Conservation (phyloP, 169 alveolate species). For the Cyclospora cayetanensis region DNA sequence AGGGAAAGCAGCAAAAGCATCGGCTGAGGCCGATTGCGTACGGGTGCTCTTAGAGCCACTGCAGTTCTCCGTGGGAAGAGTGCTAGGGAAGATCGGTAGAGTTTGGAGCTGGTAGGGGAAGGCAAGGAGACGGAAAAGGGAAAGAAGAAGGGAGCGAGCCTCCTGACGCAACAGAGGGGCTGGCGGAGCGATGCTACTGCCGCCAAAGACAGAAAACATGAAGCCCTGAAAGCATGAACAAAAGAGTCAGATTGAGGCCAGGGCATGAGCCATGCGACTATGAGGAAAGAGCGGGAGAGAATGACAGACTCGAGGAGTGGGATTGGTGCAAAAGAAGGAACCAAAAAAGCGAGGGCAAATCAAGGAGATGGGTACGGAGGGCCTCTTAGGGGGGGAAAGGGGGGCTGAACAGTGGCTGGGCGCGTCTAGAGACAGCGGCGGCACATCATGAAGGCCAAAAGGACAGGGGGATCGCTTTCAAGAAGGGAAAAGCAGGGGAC, state of each 20-base stretch:
- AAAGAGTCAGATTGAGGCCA: background rate
- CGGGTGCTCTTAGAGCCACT: too few species aligned
- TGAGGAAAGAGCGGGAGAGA: background rate
- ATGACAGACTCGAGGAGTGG: background rate
- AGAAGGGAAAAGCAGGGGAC: too few species aligned
- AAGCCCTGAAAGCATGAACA: background rate
- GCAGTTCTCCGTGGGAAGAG: background rate
- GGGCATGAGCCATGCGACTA: background rate
- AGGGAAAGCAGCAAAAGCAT: too few species aligned
- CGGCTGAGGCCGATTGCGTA: background rate
- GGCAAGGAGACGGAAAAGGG: background rate
- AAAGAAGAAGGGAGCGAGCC: background rate
- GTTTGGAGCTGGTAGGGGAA: constrained; percentile 21
- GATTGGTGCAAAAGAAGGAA: background rate
- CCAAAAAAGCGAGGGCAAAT: too few species aligned
- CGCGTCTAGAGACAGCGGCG: too few species aligned
- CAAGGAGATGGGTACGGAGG: too few species aligned
- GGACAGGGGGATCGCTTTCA: too few species aligned
- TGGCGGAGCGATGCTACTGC: background rate
- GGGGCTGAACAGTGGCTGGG: too few species aligned
- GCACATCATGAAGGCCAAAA: too few species aligned
- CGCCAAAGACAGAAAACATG: background rate
- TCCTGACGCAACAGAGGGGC: constrained; percentile 20
- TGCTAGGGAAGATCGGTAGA: background rate
- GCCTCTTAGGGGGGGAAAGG: too few species aligned